Evolutionary conservation across 257 asterid species (phyloP).

Genomic region (Petunia axillaris): DNA sequence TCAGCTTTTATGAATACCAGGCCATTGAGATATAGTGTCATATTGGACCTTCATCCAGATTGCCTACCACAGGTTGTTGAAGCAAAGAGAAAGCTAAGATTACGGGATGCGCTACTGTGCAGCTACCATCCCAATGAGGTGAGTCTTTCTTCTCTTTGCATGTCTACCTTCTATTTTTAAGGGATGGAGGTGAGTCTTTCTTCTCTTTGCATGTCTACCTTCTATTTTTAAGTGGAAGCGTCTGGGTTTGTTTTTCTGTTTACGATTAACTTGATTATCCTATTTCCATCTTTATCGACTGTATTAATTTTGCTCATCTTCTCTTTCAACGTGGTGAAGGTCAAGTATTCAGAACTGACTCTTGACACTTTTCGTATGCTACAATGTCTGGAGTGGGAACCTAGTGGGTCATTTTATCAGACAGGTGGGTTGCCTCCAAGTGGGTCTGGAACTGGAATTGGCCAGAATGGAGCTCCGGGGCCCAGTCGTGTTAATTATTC

Average conservation of each 20-base stretch:
- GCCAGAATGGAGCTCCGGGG: conserved; percentile 84
- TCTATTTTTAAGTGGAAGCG: not conserved
- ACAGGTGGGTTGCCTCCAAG: conserved; percentile 49
- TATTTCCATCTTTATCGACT: conserved; percentile 12
- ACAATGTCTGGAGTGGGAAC: conserved; percentile 97
- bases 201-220: not conserved
- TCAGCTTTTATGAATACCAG: conserved; percentile 89
- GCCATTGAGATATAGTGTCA: conserved; percentile 92
- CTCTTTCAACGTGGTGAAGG: conserved; percentile 43
- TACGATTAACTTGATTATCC: not conserved
- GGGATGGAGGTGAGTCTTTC: conserved; percentile 58
- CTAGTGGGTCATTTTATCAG: conserved; percentile 92
- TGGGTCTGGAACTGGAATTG: conserved; percentile 59
- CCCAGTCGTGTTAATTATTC: conserved; percentile 62
- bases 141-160: conserved; percentile 22
- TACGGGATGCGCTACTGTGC: conserved; percentile 86
- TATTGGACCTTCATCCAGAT: conserved; percentile 86
- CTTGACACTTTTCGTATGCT: conserved; percentile 90
- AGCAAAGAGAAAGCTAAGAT: conserved; percentile 71
- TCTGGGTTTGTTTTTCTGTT: not conserved
- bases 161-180: conserved; percentile 21
- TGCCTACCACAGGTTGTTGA: conserved; percentile 57
- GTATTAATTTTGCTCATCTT: conserved; percentile 2
- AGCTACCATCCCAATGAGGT: conserved; percentile 97
- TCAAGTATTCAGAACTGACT: conserved; percentile 89